These are phyloP conservation scores for Alopecurus myosuroides DNA, from an alignment of 176 grass and related monocot genomes.

Conservation along the genomic window DNA sequence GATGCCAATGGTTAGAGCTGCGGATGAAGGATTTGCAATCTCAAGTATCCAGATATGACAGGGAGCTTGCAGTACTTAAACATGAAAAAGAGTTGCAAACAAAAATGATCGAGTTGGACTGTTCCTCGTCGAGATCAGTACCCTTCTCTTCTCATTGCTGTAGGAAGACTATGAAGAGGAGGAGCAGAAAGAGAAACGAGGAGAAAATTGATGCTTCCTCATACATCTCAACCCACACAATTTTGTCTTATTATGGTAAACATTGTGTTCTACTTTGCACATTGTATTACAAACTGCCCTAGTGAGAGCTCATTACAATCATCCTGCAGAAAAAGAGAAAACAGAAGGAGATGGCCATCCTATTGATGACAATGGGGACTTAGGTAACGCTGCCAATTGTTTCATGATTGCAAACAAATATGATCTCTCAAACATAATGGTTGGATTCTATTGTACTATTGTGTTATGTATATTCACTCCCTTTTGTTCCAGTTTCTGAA, in stretches of 20 bases:
- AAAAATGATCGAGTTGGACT: slow-evolving; percentile 91
- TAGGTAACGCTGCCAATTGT: slow-evolving; percentile 36
- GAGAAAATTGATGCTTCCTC: slow-evolving; percentile 47
- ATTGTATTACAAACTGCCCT: slow-evolving; percentile 15
- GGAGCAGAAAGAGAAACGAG: slow-evolving; percentile 70
- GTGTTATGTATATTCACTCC: background rate
- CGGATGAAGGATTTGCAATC: slow-evolving; percentile 75
- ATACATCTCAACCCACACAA: slow-evolving; percentile 60
- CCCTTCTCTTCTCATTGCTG: slow-evolving; percentile 55
- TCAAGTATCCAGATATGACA: slow-evolving; percentile 83
- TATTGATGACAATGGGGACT: slow-evolving; percentile 56
- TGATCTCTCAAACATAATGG: background rate
- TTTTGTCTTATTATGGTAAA: slow-evolving; percentile 93
- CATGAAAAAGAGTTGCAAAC: slow-evolving; percentile 84
- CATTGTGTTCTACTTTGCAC: slow-evolving; percentile 21
- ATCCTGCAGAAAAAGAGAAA: slow-evolving; percentile 66
- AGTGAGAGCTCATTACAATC: slow-evolving; percentile 13
- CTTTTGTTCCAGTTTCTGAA: background rate
- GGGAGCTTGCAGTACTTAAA: slow-evolving; percentile 62
- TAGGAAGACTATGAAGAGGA: slow-evolving; percentile 82
- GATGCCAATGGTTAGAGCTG: slow-evolving; percentile 82
- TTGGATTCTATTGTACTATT: background rate
- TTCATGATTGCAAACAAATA: slow-evolving; percentile 20
- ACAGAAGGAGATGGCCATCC: slow-evolving; percentile 71
- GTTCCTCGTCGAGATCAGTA: slow-evolving; percentile 76